Evolutionary conservation across 805 yeast species (phyloP).

Genomic region (Torulaspora franciscae): DNA sequence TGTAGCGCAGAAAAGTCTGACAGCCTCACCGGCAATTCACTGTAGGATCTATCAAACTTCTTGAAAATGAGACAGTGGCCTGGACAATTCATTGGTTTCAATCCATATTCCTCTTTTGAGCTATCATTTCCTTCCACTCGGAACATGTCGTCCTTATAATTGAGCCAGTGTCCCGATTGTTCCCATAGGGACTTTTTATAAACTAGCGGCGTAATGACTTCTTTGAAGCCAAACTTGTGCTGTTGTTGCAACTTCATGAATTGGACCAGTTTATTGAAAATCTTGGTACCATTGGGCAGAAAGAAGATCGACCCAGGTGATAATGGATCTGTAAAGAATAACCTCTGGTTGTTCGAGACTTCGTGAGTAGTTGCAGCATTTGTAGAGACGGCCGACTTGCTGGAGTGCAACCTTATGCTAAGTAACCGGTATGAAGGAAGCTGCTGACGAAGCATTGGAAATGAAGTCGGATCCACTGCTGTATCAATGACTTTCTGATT

Average conservation of each 20-base stretch:
- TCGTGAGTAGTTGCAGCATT: conserved; percentile 12
- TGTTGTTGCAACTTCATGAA: conserved; percentile 74
- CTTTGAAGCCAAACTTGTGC: conserved; percentile 81
- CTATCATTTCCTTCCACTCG: conserved; percentile 57
- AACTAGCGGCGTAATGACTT: conserved; percentile 87
- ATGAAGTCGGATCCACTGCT: too few species aligned
- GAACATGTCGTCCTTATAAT: conserved; percentile 93
- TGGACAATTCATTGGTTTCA: conserved; percentile 95
- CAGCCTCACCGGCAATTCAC: conserved; percentile 78
- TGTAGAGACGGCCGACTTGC: conserved; percentile 4
- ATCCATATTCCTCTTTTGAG: conserved; percentile 54
- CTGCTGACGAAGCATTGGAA: not conserved
- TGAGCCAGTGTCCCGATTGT: conserved; percentile 92
- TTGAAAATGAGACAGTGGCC: conserved; percentile 87
- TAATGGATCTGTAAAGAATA: conserved; percentile 70
- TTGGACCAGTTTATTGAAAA: conserved; percentile 69
- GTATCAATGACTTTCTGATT: too few species aligned
- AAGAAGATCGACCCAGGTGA: conserved; percentile 94
- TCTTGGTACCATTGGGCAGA: conserved; percentile 85
- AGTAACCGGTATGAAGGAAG: not conserved
- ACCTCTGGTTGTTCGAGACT: conserved; percentile 55
- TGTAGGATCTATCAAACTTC: conserved; percentile 70
- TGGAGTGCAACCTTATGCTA: not conserved
- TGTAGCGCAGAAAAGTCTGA: conserved; percentile 91
- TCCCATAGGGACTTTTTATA: conserved; percentile 83